Base-by-base conservation (phyloP, 2,329 filamentous ascomycete genomes). In the Penicillium sp. region DNA sequence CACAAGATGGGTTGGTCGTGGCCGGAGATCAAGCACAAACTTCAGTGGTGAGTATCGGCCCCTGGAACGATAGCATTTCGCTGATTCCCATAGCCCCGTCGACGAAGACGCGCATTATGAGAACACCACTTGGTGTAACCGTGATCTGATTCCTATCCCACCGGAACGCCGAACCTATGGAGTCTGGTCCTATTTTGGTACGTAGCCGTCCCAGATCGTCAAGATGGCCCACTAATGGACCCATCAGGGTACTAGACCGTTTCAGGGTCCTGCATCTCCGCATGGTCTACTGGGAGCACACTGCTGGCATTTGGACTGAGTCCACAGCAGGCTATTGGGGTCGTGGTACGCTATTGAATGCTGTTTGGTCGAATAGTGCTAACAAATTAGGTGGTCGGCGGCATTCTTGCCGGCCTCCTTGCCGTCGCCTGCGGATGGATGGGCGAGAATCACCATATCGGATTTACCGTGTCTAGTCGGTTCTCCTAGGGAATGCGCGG, bases 221-320 rank as follows among this genome's bases (percentile, higher is more conserved):
- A 16, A 4, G 14, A 20, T 34, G 31, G 45, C 44, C 43, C 47
- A 44, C 31, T 42, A 27, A 35, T 35, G 11, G 20, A 4, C 16
- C 13, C 6, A 23, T 35, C 39, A 55, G 61, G 61, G 27, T 64
- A 64, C 43, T 65, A 60, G 57, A 61, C 59, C 28, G 58, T 64
- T 23, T 59, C 60, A 6, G 60, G 61, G 14, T 58, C 56, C 14
- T 61, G 59, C 40, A 59, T 56, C 29, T 60, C 54, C 27, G 40
- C 54, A 48, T 64, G 59, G 61, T 59, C 59, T 46, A 60, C 51
- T 24, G 62, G 59, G 29, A 61, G 54, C 36, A 60, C 57, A 8
- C 31, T 34, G 18, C 31, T 34, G 14, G 31, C 31, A 3, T 34
- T 34, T 34, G 31, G 31, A 18, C 16, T 34, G 3, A 18, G 31